Conservation (phyloP, 202 grass and related monocot species). For the Cymbopogon flexuosus region DNA sequence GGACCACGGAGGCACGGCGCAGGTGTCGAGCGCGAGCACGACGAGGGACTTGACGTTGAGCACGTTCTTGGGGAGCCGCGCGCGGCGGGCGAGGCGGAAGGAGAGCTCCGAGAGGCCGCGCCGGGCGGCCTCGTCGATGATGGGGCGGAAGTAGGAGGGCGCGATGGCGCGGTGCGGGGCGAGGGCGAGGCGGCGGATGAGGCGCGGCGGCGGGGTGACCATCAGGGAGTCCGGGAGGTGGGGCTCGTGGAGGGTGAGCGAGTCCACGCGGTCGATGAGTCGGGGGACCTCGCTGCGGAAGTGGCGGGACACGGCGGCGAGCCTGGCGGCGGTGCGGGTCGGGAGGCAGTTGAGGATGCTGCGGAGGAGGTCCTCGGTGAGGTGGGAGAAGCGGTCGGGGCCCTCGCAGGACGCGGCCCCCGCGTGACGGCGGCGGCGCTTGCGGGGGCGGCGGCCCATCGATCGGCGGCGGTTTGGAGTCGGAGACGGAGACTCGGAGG, state of each 20-base stretch:
- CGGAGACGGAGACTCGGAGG: neutral
- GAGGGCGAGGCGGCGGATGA: conserved; percentile 34
- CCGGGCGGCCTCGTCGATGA: conserved; percentile 24
- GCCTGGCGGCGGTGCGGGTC: conserved; percentile 27
- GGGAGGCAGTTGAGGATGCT: conserved; percentile 31
- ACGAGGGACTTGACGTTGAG: conserved; percentile 35
- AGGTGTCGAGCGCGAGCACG: conserved; percentile 31
- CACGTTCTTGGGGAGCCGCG: conserved; percentile 4
- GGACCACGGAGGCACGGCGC: conserved; percentile 18
- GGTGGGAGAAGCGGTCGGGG: conserved; percentile 34
- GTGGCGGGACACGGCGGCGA: conserved; percentile 37
- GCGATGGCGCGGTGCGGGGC: neutral
- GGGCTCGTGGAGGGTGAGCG: neutral
- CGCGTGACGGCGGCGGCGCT: conserved; percentile 17
- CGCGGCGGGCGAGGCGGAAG: conserved; percentile 4
- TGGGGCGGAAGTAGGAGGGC: conserved; percentile 3
- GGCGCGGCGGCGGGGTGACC: neutral
- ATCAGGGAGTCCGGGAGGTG: neutral
- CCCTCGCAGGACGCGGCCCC: neutral
- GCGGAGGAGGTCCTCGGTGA: conserved; percentile 41
- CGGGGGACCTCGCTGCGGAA: conserved; percentile 27
- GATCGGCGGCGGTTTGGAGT: neutral
- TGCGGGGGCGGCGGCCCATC: conserved; percentile 8
- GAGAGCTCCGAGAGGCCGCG: conserved; percentile 36
- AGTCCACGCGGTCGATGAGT: conserved; percentile 11